Conservation (phyloP, 1,284 basidiomycete species). For the Kwoniella shivajii region DNA sequence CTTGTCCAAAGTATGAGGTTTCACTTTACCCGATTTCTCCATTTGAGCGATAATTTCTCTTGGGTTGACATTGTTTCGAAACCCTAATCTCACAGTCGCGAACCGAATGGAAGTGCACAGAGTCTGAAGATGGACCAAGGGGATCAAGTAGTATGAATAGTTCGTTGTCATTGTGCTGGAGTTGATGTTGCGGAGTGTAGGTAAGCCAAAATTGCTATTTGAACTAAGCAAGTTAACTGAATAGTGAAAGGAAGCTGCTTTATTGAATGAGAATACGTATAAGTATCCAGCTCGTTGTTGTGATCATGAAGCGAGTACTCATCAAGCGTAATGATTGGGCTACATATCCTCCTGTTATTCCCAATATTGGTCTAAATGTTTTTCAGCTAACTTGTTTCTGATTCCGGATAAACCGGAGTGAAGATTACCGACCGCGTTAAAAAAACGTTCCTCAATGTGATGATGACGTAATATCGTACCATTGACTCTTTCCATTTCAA, state of each 20-base stretch:
- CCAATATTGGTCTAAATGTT: no score
- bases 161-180: conserved; percentile 22
- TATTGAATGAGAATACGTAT: neutral
- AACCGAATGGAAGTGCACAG: conserved; percentile 28
- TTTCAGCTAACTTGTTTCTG: no score
- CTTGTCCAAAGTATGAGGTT: conserved; percentile 25
- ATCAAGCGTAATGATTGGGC: no score
- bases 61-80: conserved; percentile 39
- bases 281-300: neutral
- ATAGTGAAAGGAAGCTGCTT: no score
- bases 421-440: neutral
- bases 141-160: conserved; percentile 40
- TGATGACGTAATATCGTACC: no score
- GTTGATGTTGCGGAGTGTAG: neutral
- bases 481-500: no score
- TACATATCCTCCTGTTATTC: no score
- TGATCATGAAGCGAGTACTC: no score
- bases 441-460: no score
- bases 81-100: conserved; percentile 23
- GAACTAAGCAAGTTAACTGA: no score
- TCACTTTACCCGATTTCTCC: conserved; percentile 38
- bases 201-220: no score
- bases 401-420: conserved; percentile 2
- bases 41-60: conserved; percentile 27
- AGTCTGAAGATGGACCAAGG: conserved; percentile 36